Evolutionary conservation across 257 asterid species (phyloP), one percentile per base, ranked within the genome.

Genomic region (Craterostigma plantagineum): DNA sequence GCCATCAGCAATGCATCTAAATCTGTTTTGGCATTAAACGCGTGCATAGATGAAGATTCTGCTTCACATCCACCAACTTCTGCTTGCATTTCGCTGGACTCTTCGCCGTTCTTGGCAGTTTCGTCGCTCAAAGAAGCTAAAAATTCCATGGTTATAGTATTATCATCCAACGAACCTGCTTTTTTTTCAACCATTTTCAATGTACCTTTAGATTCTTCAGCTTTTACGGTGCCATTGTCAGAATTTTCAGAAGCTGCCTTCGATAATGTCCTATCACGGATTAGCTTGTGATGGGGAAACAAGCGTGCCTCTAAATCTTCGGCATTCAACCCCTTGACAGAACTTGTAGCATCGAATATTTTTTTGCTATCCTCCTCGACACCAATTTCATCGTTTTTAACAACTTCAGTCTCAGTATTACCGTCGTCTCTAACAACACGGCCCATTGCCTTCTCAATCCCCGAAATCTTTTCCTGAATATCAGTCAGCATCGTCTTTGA

Each of bases 201-300:
- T 30, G 51, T 53, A 45, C 37, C 30, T 23, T 23, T 23, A 23
- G 6, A 23, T 6, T 16, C 45, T 9, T 40, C 45, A 11, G 15
- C 8, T n/a, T 40, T 43, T 12, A 43, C 4, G 17, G 0, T 43
- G 48, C 12, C 3, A 16, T 9, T 43, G 9, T 44, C 42, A 14
- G 64, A 53, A 42, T 52, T 74, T 23, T 14, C 60, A 35, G 16
- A 27, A 12, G 56, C 18, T 16, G 79, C 42, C 61, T 67, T 77
- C 14, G 59, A 53, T 35, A 64, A 56, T 8, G 63, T 72, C 56
- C 92, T 62, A 27, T 72, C 84, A 36, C 81, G 63, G 3, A 77
- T 62, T 64, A 81, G 58, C 63, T 77, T 81, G 51, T 72, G 81
- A 64, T 81, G 92, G 38, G 92, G 94, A 67, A 77, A 75, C 33